Evolutionary conservation across 1,284 basidiomycete species (phyloP), one percentile per base, ranked within the genome.

Genomic region (Pholiota adiposa): DNA sequence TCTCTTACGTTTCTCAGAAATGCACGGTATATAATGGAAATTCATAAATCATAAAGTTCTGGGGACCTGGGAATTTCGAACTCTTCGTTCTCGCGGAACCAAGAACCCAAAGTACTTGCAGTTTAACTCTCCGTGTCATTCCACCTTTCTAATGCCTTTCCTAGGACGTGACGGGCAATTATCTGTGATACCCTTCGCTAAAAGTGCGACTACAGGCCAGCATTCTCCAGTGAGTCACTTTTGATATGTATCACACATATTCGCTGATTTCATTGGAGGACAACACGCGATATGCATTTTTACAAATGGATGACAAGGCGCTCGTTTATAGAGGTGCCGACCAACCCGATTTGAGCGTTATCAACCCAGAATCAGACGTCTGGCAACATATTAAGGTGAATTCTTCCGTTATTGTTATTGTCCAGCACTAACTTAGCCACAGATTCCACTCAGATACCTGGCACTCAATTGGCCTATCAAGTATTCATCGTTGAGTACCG

Each of bases 341-440:
- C 74, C 96, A 98, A 74, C 96, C 95, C 7, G 97, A 99, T 70
- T 92, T 97, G 88, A 96, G 94, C 70, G 90, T 99, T 51, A 98
- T 99, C 72, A 98, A 98, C 70, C 97, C 97, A n/a, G 96, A 98
- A 70, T 94, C 94, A 2, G 97, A 98, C 69, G 95, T 98, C 7
- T 98, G 96, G 95, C 94, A 98, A 67, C 91, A 94, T 75, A 92
- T 98, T 73, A 96, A 95, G 83, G 93, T 83, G 3, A 21, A 40
- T 29, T 14, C 14, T 16, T 23, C 36, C 11, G 53, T 27, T 38
- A 54, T 46, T 51, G 31, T 51, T 43, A 33, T 41, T 29, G 51
- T 23, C 19, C 11, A 1, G 14, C 8, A 27, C 33, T 36, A 21
- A 41, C 27, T 9, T 6, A 27, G 12, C 33, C 16, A 58, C 23